phyloP scores from a whole-genome alignment of 2,329 filamentous ascomycete genomes.

The Aspergillus spinulosporus region DNA sequence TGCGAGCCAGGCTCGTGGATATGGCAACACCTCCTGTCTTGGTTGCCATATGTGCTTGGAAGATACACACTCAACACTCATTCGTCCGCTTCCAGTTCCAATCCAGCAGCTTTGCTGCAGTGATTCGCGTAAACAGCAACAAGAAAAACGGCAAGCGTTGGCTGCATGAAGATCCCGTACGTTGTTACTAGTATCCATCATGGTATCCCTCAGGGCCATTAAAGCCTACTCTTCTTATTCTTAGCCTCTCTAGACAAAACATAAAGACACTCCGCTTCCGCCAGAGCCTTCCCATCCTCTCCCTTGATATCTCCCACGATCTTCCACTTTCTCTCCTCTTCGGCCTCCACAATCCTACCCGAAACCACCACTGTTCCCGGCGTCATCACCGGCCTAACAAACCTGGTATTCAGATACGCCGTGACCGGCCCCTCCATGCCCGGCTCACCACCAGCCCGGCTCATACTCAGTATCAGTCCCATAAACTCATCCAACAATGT shows the following conservation, averaged over 20 bases:
- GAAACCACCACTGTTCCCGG: slow-evolving; percentile 20
- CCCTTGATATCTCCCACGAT: slow-evolving; percentile 19
- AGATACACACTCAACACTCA: too few species aligned
- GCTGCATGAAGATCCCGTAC: too few species aligned
- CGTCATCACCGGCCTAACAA: slow-evolving; percentile 20
- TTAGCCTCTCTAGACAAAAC: slow-evolving; percentile 7
- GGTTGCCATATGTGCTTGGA: too few species aligned
- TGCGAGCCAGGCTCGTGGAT: too few species aligned
- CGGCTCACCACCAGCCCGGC: slow-evolving; percentile 6
- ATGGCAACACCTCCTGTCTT: too few species aligned
- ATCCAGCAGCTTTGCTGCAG: too few species aligned
- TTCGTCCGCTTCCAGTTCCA: too few species aligned
- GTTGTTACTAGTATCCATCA: too few species aligned
- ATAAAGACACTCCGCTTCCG: slow-evolving; percentile 20
- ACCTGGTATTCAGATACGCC: slow-evolving; percentile 27
- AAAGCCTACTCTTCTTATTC: slow-evolving; percentile 8
- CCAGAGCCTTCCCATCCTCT: slow-evolving; percentile 12
- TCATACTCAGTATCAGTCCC: slow-evolving; percentile 20
- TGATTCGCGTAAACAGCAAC: too few species aligned
- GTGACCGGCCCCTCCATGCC: slow-evolving; percentile 20
- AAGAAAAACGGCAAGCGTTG: too few species aligned
- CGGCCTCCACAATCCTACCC: slow-evolving; percentile 15
- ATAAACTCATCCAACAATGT: slow-evolving; percentile 30
- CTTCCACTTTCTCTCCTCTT: slow-evolving; percentile 22
- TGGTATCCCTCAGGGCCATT: not conserved